Percentiles rank a stretch among this genome's conserved stretches.
Conservation (phyloP, 352 stramenopile species). For the Phytophthora citrophthora region DNA sequence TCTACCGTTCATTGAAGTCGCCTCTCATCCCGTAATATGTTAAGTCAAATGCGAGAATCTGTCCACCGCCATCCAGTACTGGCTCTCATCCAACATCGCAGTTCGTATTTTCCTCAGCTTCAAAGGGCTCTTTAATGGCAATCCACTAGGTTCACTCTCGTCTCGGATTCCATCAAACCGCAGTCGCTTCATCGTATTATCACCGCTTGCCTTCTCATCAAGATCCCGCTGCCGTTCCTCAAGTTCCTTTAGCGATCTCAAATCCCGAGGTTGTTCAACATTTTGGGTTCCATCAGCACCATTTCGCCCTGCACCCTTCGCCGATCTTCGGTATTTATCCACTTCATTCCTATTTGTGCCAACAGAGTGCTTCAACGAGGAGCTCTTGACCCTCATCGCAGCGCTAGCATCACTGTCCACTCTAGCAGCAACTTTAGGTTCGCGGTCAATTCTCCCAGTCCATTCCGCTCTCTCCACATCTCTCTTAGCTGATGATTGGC, state of each 20-base stretch:
- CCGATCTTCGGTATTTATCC: too few relatives aligned
- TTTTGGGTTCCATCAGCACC: background rate
- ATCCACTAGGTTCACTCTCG: conserved; percentile 14
- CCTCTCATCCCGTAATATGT: too few relatives aligned
- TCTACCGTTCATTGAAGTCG: too few relatives aligned
- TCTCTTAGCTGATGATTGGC: conserved; percentile 5
- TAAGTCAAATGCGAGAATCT: conserved; percentile 27
- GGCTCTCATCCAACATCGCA: conserved; percentile 16
- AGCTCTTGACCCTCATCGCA: background rate
- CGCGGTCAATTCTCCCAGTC: background rate
- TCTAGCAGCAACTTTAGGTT: conserved; percentile 1
- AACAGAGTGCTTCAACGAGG: background rate
- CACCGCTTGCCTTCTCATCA: background rate
- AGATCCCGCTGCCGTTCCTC: background rate
- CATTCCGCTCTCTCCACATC: conserved; percentile 1
- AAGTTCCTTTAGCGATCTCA: background rate
- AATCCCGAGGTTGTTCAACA: background rate
- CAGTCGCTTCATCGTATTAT: conserved; percentile 5
- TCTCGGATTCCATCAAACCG: conserved; percentile 2
- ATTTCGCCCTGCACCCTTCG: too few relatives aligned
- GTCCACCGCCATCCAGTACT: conserved; percentile 30
- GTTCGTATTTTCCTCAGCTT: conserved; percentile 19
- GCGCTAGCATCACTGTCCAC: conserved; percentile 2
- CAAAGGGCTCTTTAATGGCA: conserved; percentile 12
- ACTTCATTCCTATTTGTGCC: background rate